A percentile compares a stretch with the other conserved stretches of the same genome.
phyloP scores from a whole-genome alignment of 78 protist species.

The Speleostelium caveatum region DNA sequence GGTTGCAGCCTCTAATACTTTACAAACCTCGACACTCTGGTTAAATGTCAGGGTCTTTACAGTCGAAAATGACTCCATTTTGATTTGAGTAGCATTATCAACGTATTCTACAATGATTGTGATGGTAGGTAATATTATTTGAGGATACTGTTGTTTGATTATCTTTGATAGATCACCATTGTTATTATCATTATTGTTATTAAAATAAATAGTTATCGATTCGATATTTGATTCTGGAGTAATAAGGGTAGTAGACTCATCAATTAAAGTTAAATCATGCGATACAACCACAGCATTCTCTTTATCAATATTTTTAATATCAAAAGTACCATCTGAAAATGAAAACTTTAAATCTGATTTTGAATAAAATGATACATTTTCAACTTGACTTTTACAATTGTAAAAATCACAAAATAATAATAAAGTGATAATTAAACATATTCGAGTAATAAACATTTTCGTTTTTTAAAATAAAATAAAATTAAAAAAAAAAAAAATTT shows the following conservation, averaged over 20 bases:
- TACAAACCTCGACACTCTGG: slow-evolving; percentile 6
- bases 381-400: neutral
- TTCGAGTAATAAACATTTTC: neutral
- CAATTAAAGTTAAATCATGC: no score
- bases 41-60: slow-evolving; percentile 54
- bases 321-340: neutral
- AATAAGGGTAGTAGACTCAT: no score
- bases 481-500: neutral
- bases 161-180: neutral
- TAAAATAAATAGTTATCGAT: slow-evolving; percentile 9
- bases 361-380: neutral
- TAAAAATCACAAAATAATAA: no score
- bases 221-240: no score
- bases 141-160: neutral
- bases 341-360: slow-evolving; percentile 1
- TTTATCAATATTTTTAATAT: no score
- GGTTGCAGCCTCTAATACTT: slow-evolving; percentile 8
- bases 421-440: neutral
- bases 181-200: slow-evolving; percentile 15
- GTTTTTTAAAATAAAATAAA: neutral
- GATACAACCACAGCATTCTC: neutral
- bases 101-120: neutral
- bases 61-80: slow-evolving; percentile 40
- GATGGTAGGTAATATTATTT: neutral
- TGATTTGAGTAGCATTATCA: neutral